A percentile compares a stretch with the other conserved stretches of the same genome.
These are phyloP conservation scores for Lentinula guzmanii DNA, from an alignment of 768 basidiomycete species.

Conservation along the genomic window DNA sequence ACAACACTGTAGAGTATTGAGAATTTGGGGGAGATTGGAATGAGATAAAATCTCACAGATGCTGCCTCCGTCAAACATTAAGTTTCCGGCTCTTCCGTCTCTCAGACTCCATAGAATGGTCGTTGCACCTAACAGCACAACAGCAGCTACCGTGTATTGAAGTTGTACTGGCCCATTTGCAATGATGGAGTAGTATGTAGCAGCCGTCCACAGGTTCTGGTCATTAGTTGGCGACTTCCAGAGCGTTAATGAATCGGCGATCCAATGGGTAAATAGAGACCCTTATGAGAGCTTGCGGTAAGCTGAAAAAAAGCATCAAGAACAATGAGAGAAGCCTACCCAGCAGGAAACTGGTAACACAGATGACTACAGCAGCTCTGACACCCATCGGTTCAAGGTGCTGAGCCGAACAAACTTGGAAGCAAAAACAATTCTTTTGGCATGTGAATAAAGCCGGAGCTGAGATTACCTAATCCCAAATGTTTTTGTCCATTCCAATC, in stretches of 20 bases:
- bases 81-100: constrained; percentile 73
- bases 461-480: neutral
- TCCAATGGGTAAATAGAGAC: constrained; percentile 84
- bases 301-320: neutral
- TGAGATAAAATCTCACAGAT: constrained; percentile 52
- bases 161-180: constrained; percentile 55
- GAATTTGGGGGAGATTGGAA: neutral
- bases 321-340: constrained; percentile 35
- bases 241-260: constrained; percentile 84
- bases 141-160: constrained; percentile 49
- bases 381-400: constrained; percentile 47
- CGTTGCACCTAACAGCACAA: constrained; percentile 53
- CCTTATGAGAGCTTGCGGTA: constrained; percentile 34
- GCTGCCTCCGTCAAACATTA: constrained; percentile 91
- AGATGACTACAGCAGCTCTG: constrained; percentile 69
- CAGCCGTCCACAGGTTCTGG: constrained; percentile 76
- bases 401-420: neutral
- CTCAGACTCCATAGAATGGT: constrained; percentile 76
- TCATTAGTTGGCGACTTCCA: constrained; percentile 90
- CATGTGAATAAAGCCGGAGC: neutral
- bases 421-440: neutral
- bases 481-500: neutral
- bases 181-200: constrained; percentile 75
- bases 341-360: constrained; percentile 73
- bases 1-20: constrained; percentile 51